These are phyloP conservation scores for Massospora cicadina DNA, from an alignment of 371 early-diverging fungal genomes.

Conservation along the genomic window DNA sequence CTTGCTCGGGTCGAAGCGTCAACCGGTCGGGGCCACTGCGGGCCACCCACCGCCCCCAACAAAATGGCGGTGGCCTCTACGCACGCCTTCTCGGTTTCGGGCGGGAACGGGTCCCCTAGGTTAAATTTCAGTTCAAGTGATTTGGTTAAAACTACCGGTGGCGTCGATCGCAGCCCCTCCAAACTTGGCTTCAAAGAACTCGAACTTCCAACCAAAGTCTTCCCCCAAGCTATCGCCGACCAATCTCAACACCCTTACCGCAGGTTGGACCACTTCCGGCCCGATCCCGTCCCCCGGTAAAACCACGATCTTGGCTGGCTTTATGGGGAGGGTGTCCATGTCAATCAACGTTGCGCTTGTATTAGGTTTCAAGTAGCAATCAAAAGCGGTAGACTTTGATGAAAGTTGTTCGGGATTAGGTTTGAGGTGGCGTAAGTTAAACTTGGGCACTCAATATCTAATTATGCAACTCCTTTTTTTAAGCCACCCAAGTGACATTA, in stretches of 20 bases:
- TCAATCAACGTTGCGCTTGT: no score
- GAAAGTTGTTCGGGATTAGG: no score
- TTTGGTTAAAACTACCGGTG: constrained; percentile 30
- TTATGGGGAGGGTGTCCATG: no score
- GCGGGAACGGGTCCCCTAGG: constrained; percentile 68
- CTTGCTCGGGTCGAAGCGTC: constrained; percentile 25
- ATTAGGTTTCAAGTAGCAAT: no score
- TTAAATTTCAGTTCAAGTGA: neutral
- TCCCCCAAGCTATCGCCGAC: constrained; percentile 40
- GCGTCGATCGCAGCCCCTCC: constrained; percentile 89
- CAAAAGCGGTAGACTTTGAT: no score
- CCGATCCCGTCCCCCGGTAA: constrained; percentile 92
- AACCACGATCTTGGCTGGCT: constrained; percentile 39
- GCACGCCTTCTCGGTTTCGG: constrained; percentile 56
- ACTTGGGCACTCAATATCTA: no score
- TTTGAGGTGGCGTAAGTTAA: no score
- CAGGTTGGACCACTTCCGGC: constrained; percentile 84
- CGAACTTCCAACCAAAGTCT: constrained; percentile 33
- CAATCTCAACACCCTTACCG: constrained; percentile 64
- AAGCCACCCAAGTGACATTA: no score
- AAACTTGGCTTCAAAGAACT: constrained; percentile 62
- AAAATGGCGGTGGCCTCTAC: constrained; percentile 71
- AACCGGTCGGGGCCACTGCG: constrained; percentile 62
- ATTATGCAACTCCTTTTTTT: no score
- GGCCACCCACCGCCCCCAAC: constrained; percentile 94